Base-by-base conservation (phyloP, 345 rosid genomes). In the Garcia nutans region DNA sequence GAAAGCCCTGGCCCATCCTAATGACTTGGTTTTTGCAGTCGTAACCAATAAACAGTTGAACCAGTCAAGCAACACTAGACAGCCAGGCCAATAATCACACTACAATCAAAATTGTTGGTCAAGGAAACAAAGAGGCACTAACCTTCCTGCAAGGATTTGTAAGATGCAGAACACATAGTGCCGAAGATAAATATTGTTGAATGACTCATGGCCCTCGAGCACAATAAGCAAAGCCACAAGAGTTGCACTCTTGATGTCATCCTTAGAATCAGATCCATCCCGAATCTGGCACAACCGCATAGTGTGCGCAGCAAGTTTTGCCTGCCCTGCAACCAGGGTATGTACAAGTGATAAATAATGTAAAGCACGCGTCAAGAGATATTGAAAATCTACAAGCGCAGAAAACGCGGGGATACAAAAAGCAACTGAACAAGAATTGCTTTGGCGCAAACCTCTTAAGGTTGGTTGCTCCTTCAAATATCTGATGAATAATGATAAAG, bases 71-170 rank as follows among this genome's bases (percentile, higher is more conserved):
- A 7, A 58, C 15, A 31, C 44, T 10, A 20, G 57, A 66, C 37
- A 42, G 5, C 31, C 42, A 6, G 61, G 7, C 28, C 58, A 15
- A 62, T 5, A 47, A 45, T 61, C 22, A 47, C 49, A 16, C 52
- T n/a, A 50, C 45, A 65, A 56, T 11, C n/a, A 63, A 62, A 62
- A 70, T 37, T 5, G 0, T 23, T 24, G 13, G 37, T 9, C 52
- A 54, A 62, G 70, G 58, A 60, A 59, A 68, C 19, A 67, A 76
- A 58, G 33, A 70, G 52, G 54, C 55, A 75, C 87, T 64, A 31
- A 96, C 99, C 98, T 91, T 87, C 90, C 89, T 26, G 96, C 92
- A 76, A 93, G 91, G 83, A 92, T 81, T 74, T 88, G 98, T 72
- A 96, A 74, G 79, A 93, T 89, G 87, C 97, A 85, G 82, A 92